Base-by-base conservation (phyloP, 2,329 filamentous ascomycete species). In the Neopestalotiopsis sp. region DNA sequence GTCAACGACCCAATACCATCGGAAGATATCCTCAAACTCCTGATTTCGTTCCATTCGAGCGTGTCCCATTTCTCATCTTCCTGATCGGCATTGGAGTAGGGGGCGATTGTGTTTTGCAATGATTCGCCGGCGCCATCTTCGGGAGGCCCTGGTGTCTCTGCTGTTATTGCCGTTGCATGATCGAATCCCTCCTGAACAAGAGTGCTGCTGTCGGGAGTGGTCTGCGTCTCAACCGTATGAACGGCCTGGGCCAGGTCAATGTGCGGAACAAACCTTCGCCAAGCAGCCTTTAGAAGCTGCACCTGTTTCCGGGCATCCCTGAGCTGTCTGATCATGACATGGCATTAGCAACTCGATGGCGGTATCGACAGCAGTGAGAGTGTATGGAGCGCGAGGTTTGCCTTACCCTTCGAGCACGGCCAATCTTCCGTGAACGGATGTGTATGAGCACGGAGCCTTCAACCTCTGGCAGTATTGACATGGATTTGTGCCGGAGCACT, bases 1-100 rank as follows among this genome's bases (percentile, higher is more conserved):
- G 78, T 77, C 14, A 81, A 67, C 1, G 79, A 75, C 14, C 79
- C 78, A 78, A 80, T 80, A 20, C 79, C 79, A 73, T 80, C 79
- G 1, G 75, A 53, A 17, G 45, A 53, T 53, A 53, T 53, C n/a
- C 45, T 53, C n/a, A 53, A 20, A 20, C 20, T 53, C 45, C 75
- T 28, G 79, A 67, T 13, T 76, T 75, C 62, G 77, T 74, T 17
- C 76, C 73, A 45, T 78, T 53, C 45, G 45, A 53, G 45, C 45
- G 45, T 53, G n/a, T 53, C 45, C 45, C 45, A 53, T 53, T 53
- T 53, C 1, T 53, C 45, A 7, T 24, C 45, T 10, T 53, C 45
- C 17, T 7, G 17, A 3, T 53, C 45, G 45, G 9, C 10, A 20
- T 24, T 53, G 7, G 45, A 53, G 20, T 14, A 7, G n/a, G 45